Evolutionary conservation across 176 grass and related monocot genomes (phyloP).

Genomic region (Oryza rufipogon): DNA sequence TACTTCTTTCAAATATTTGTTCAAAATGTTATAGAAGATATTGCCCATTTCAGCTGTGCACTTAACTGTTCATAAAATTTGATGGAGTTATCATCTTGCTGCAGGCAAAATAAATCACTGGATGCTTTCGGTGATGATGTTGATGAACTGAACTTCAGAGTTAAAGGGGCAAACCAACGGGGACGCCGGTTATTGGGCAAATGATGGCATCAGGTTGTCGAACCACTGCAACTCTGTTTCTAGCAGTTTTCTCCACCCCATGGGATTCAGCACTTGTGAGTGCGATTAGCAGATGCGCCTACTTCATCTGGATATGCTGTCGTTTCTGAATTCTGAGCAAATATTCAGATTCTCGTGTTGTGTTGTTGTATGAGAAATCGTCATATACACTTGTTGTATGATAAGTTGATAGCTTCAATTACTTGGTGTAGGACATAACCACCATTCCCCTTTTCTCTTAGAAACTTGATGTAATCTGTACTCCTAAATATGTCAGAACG

Average conservation of each 20-base stretch:
- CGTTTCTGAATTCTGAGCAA: conserved; percentile 10
- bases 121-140: conserved; percentile 71
- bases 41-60: background rate
- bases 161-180: conserved; percentile 82
- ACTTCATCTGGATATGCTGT: background rate
- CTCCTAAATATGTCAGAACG: background rate
- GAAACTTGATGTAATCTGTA: conserved; percentile 15
- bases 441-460: background rate
- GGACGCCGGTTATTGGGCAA: conserved; percentile 80
- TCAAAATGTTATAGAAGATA: background rate
- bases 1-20: conserved; percentile 22
- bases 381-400: background rate
- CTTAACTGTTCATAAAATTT: background rate
- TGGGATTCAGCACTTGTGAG: background rate
- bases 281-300: background rate
- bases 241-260: background rate
- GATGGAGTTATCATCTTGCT: conserved; percentile 17
- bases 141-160: conserved; percentile 72
- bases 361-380: background rate
- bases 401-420: background rate
- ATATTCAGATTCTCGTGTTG: conserved; percentile 6
- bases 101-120: conserved; percentile 83
- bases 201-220: conserved; percentile 34
- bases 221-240: background rate
- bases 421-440: background rate